Percentiles rank a stretch among this genome's conserved stretches.
These are phyloP conservation scores for Lachnellula subtilissima DNA, from an alignment of 2,329 filamentous ascomycete genomes.

Conservation along the genomic window DNA sequence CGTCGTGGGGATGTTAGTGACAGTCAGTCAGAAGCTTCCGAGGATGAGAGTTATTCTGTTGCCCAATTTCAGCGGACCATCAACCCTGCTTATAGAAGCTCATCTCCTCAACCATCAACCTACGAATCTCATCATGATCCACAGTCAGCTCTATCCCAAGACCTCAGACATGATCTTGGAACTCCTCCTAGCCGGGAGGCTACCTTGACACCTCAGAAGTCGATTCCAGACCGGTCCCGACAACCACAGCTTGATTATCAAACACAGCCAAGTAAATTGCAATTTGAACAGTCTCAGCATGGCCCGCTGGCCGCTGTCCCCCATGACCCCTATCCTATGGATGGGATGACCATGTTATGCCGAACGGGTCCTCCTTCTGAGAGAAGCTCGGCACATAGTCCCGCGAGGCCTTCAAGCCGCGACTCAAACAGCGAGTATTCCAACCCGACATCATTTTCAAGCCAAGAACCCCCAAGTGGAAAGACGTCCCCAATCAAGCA, in stretches of 20 bases:
- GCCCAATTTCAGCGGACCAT: constrained; percentile 94
- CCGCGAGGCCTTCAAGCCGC: constrained; percentile 72
- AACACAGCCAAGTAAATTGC: constrained; percentile 15
- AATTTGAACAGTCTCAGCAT: constrained; percentile 43
- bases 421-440: constrained; percentile 91
- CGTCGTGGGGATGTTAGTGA: constrained; percentile 83
- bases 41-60: constrained; percentile 87
- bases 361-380: constrained; percentile 69
- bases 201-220: constrained; percentile 49
- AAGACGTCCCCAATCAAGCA: constrained; percentile 71
- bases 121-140: constrained; percentile 91
- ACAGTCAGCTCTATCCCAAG: constrained; percentile 64
- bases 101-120: constrained; percentile 89
- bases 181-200: constrained; percentile 42
- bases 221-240: constrained; percentile 16
- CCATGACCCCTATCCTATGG: constrained; percentile 88
- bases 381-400: constrained; percentile 60
- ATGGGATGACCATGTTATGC: constrained; percentile 98
- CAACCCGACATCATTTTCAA: constrained; percentile 82
- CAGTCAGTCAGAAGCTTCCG: constrained; percentile 73
- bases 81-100: constrained; percentile 92
- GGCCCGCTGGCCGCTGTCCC: constrained; percentile 66
- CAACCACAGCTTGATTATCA: constrained; percentile 20
- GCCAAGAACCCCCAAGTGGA: constrained; percentile 71
- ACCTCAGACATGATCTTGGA: constrained; percentile 54